phyloP scores from a whole-genome alignment of 768 basidiomycete genomes.

The Phanerodontia chrysosporium region DNA sequence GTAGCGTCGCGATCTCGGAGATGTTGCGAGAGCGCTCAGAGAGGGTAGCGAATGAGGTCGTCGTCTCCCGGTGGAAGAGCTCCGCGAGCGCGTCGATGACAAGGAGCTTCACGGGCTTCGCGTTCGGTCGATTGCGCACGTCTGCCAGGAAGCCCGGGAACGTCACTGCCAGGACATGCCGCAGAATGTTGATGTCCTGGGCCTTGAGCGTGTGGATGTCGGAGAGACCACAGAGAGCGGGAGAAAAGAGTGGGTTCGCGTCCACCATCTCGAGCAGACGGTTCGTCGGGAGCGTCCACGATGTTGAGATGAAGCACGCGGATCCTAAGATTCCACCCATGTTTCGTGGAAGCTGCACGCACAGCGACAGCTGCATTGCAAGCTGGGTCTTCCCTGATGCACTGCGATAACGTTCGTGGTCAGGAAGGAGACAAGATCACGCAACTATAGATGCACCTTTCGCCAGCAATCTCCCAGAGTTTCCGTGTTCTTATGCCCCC shows the following conservation, averaged over 20 bases:
- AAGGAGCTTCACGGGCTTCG: slow-evolving; percentile 68
- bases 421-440: background rate
- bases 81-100: slow-evolving; percentile 88
- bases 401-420: slow-evolving; percentile 40
- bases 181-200: slow-evolving; percentile 49
- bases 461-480: slow-evolving; percentile 86
- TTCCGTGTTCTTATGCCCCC: slow-evolving; percentile 78
- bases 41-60: slow-evolving; percentile 57
- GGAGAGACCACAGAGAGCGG: slow-evolving; percentile 41
- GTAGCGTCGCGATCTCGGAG: slow-evolving; percentile 54
- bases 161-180: slow-evolving; percentile 48
- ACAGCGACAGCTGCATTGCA: slow-evolving; percentile 76
- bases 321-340: slow-evolving; percentile 62
- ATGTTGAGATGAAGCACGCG: slow-evolving; percentile 75
- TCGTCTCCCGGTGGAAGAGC: slow-evolving; percentile 65
- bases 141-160: slow-evolving; percentile 49
- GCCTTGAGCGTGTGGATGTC: slow-evolving; percentile 61
- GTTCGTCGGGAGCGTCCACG: slow-evolving; percentile 59
- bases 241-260: slow-evolving; percentile 42
- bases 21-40: slow-evolving; percentile 72
- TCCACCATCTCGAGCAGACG: slow-evolving; percentile 66
- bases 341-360: slow-evolving; percentile 63
- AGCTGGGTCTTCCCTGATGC: slow-evolving; percentile 94
- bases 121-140: slow-evolving; percentile 24
- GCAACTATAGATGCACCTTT: slow-evolving; percentile 47